Base-by-base conservation (phyloP, 2,329 filamentous ascomycete genomes). In the Cryphonectria parasitica region DNA sequence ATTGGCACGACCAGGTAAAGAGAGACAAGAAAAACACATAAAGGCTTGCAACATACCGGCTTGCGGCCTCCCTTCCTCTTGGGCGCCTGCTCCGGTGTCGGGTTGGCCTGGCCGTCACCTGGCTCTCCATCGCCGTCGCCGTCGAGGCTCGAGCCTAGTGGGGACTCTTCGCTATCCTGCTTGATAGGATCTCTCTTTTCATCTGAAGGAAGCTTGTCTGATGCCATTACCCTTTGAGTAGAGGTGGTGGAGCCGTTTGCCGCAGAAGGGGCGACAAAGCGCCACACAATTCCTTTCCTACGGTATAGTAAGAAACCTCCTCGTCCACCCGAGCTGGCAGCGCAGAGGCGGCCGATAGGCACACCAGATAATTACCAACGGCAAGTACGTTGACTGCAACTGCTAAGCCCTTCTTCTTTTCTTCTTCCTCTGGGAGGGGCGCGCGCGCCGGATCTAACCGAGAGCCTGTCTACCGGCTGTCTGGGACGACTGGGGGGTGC, bases 41-140 rank as follows among this genome's bases (percentile, higher is more conserved):
- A 67, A 66, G 41, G 68, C 68, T 56, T 43, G 49, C 67, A 58
- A 82, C 87, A 81, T 90, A 98, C 96, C 79, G 96, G 96, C 85
- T 98, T 99, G 79, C 96, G 91, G 73, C 96, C 96, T 78, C 96
- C 96, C 86, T 99, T 99, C 79, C 96, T 90, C 87, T 99, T 99
- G 79, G 95, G 94, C 73, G 89, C 88, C 78, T 88, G 87, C 77
- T 89, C 87, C 74, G 86, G 86, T 39, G 81, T 78, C 75, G 67
- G 79, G 74, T 69, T 75, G 73, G 80, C 77, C 69, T 80, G 76
- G 65, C 80, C 77, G 62, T 90, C 88, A 76, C 84, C 83, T 73
- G 56, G 60, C 28, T 72, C 71, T 34, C 67, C 70, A 52, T 70
- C 69, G 4, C 69, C 69, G 19, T 70, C 68, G 34, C 69, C 69